Evolutionary conservation across 768 basidiomycete genomes (phyloP).

Genomic region (Tephrocybe sp.): DNA sequence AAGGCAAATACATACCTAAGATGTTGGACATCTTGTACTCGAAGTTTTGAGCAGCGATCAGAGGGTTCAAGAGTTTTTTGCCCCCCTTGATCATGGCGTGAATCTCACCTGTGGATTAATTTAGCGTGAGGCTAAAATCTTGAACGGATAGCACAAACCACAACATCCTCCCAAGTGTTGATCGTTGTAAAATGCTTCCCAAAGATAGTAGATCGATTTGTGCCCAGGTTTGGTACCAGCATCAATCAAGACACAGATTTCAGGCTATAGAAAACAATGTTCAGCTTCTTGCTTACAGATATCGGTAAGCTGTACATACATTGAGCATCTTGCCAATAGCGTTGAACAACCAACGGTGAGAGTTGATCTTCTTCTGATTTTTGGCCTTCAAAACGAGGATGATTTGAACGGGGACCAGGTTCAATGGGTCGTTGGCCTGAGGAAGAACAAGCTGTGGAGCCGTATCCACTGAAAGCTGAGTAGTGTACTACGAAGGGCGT

Average conservation of each 20-base stretch:
- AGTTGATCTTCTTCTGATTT: conserved; percentile 96
- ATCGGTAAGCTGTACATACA: conserved; percentile 34
- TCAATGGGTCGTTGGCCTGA: conserved; percentile 86
- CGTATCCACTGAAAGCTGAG: conserved; percentile 90
- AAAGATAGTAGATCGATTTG: conserved; percentile 93
- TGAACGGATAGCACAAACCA: conserved; percentile 38
- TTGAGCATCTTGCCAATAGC: conserved; percentile 83
- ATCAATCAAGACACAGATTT: conserved; percentile 90
- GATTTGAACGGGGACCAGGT: conserved; percentile 90
- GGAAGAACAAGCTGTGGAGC: conserved; percentile 91
- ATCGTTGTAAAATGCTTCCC: conserved; percentile 90
- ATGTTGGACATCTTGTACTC: conserved; percentile 99
- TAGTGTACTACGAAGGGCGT: conserved; percentile 72
- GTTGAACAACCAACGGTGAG: conserved; percentile 95
- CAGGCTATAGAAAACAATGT: conserved; percentile 52
- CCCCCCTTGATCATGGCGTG: conserved; percentile 97
- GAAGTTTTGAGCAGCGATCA: conserved; percentile 95
- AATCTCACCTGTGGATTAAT: conserved; percentile 57
- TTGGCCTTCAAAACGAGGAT: conserved; percentile 91
- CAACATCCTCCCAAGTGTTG: conserved; percentile 82
- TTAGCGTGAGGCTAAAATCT: neutral
- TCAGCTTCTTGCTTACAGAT: neutral
- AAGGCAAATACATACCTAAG: conserved; percentile 64
- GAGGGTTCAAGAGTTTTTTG: conserved; percentile 86
- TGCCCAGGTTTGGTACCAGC: conserved; percentile 97